Evolutionary conservation across 208 protist species (phyloP).

Genomic region (Trypanosomatidae sp.): DNA sequence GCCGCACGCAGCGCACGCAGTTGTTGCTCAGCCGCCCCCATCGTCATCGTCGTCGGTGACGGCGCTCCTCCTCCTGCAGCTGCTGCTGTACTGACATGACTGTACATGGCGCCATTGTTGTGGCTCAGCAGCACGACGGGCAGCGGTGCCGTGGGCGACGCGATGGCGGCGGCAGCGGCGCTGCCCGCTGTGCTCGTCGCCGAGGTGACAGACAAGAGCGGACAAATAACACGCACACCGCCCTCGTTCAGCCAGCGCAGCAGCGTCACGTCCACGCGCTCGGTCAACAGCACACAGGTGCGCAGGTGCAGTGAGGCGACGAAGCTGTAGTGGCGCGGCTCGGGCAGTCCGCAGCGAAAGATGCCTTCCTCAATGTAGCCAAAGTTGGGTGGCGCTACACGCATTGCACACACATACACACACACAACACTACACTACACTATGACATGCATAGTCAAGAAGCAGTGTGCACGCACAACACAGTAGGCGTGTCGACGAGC

Average conservation of each 20-base stretch:
- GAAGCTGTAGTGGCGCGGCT: slow-evolving; percentile 94
- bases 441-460: too few relatives aligned
- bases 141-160: background rate
- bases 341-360: slow-evolving; percentile 93
- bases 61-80: too few relatives aligned
- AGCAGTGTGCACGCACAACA: too few relatives aligned
- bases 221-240: slow-evolving; percentile 69
- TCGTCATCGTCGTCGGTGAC: too few relatives aligned
- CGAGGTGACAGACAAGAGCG: slow-evolving; percentile 10
- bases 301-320: slow-evolving; percentile 91
- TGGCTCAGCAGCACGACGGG: background rate
- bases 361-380: slow-evolving; percentile 95
- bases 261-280: slow-evolving; percentile 86
- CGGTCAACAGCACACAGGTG: slow-evolving; percentile 93
- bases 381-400: slow-evolving; percentile 92
- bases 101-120: too few relatives aligned
- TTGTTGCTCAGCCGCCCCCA: too few relatives aligned
- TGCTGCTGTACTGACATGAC: too few relatives aligned
- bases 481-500: too few relatives aligned
- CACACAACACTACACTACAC: too few relatives aligned
- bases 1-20: too few relatives aligned
- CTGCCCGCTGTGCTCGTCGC: background rate
- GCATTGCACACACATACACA: slow-evolving; percentile 53
- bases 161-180: background rate
- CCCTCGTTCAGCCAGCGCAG: slow-evolving; percentile 90